These are phyloP conservation scores for Lichtheimia ramosa DNA, from an alignment of 371 early-diverging fungal species.

Conservation along the genomic window DNA sequence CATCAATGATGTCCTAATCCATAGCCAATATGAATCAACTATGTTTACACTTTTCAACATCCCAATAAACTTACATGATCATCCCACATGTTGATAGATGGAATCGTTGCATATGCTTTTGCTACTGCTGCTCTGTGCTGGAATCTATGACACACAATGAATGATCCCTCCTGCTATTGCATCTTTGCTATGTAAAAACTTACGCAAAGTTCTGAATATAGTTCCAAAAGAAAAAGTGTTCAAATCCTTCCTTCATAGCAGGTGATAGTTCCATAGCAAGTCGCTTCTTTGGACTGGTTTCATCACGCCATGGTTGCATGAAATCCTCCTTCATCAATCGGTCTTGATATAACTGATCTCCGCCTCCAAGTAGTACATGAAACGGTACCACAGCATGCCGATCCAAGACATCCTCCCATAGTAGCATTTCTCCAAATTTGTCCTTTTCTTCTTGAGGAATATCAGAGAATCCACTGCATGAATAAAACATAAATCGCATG, in stretches of 20 bases:
- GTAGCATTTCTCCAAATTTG: slow-evolving; percentile 43
- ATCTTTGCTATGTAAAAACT: neutral
- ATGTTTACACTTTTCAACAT: too few species aligned
- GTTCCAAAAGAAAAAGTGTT: slow-evolving; percentile 74
- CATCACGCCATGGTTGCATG: slow-evolving; percentile 42
- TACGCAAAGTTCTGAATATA: slow-evolving; percentile 73
- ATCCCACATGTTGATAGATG: slow-evolving; percentile 76
- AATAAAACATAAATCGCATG: slow-evolving; percentile 61
- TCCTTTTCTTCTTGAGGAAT: slow-evolving; percentile 45
- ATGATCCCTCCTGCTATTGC: too few species aligned
- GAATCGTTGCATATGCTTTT: slow-evolving; percentile 68
- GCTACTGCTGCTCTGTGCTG: slow-evolving; percentile 49
- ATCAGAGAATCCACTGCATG: slow-evolving; percentile 73
- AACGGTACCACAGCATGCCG: slow-evolving; percentile 68
- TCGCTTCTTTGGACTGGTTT: slow-evolving; percentile 32
- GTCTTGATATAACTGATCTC: slow-evolving; percentile 81
- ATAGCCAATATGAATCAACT: neutral
- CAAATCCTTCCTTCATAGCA: slow-evolving; percentile 56
- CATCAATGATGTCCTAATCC: slow-evolving; percentile 65
- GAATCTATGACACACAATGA: neutral
- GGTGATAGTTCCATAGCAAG: slow-evolving; percentile 42
- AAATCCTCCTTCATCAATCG: slow-evolving; percentile 35
- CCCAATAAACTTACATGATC: slow-evolving; percentile 62
- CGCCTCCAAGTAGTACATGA: slow-evolving; percentile 82
- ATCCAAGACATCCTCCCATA: slow-evolving; percentile 79